Conservation (phyloP, 345 rosid species). For the Lagerstroemia speciosa region DNA sequence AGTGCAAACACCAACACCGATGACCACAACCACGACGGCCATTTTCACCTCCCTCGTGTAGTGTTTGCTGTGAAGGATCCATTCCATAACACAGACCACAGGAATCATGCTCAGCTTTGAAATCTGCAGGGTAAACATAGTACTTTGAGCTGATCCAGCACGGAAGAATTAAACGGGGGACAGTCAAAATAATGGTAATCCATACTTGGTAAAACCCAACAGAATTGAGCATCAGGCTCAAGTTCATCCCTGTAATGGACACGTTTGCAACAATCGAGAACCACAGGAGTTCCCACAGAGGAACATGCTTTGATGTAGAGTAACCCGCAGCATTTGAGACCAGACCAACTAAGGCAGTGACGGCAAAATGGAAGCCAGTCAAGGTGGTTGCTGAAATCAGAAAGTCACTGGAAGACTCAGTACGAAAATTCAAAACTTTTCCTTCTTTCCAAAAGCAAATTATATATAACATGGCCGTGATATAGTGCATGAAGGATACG, state of each 20-base stretch:
- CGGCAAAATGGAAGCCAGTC: conserved; percentile 87
- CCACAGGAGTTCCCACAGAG: conserved; percentile 97
- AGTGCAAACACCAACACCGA: conserved; percentile 93
- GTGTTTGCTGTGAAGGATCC: conserved; percentile 81
- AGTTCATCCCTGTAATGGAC: conserved; percentile 87
- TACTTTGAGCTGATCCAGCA: not conserved
- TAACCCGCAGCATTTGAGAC: conserved; percentile 83
- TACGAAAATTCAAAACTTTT: not conserved
- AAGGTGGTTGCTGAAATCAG: conserved; percentile 67
- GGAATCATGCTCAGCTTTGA: conserved; percentile 98
- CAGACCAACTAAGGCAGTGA: conserved; percentile 81
- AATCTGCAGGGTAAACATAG: conserved; percentile 36
- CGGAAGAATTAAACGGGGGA: not conserved
- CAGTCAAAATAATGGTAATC: not conserved
- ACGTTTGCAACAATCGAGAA: conserved; percentile 78
- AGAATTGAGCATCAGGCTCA: conserved; percentile 93
- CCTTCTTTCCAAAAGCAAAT: too few relatives aligned
- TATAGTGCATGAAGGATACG: too few relatives aligned
- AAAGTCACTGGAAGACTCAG: not conserved
- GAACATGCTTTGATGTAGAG: conserved; percentile 68
- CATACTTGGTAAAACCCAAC: conserved; percentile 86
- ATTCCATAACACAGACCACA: conserved; percentile 89
- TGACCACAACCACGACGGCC: conserved; percentile 74
- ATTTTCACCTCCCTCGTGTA: conserved; percentile 69
- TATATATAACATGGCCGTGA: too few relatives aligned